Evolutionary conservation across 148 eudicot genomes (phyloP).

Genomic region (Fagopyrum esculentum): DNA sequence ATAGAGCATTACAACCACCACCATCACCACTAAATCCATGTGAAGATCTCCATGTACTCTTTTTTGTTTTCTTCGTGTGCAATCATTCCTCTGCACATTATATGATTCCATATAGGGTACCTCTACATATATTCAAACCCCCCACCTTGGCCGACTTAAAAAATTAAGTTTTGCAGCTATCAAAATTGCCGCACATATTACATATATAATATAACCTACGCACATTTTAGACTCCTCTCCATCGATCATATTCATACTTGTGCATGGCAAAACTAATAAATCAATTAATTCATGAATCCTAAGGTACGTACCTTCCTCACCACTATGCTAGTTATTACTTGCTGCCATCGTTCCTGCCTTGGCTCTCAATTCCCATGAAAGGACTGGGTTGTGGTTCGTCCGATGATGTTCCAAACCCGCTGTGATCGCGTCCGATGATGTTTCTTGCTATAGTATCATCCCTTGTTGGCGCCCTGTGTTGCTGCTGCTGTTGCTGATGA

Average conservation of each 20-base stretch:
- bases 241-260: neutral
- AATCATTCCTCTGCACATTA: neutral
- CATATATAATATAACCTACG: neutral
- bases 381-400: neutral
- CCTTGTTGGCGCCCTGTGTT: neutral
- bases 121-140: neutral
- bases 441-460: neutral
- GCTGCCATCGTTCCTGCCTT: neutral
- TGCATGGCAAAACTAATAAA: neutral
- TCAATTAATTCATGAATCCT: neutral
- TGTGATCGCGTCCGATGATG: neutral
- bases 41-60: neutral
- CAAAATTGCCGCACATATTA: neutral
- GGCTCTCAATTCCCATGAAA: neutral
- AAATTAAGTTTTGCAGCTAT: neutral
- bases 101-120: neutral
- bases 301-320: conserved; percentile 4
- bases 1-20: neutral
- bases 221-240: neutral
- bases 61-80: neutral
- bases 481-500: neutral
- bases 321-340: neutral
- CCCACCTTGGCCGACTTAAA: neutral
- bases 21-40: neutral
- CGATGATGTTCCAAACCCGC: neutral